Evolutionary conservation across 1,284 basidiomycete genomes (phyloP).

Genomic region (Leccinum proximum): DNA sequence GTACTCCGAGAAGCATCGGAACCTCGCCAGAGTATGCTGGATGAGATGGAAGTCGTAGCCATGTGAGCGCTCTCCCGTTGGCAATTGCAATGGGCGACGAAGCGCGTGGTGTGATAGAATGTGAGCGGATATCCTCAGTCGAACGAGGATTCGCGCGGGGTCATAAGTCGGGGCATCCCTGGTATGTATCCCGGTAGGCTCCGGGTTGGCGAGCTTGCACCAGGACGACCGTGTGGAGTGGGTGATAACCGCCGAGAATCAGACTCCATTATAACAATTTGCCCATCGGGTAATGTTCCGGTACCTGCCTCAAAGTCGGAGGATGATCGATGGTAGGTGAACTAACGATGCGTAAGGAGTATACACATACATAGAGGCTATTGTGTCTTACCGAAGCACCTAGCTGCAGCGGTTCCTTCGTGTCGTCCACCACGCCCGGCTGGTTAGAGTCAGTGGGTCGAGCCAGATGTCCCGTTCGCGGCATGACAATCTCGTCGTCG

Average conservation of each 20-base stretch:
- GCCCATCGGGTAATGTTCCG: slow-evolving; percentile 64
- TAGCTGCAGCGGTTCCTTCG: slow-evolving; percentile 16
- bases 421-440: slow-evolving; percentile 17
- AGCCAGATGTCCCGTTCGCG: slow-evolving; percentile 49
- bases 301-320: slow-evolving; percentile 54
- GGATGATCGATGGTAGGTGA: slow-evolving; percentile 25
- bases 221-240: slow-evolving; percentile 39
- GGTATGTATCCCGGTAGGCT: slow-evolving; percentile 80
- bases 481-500: slow-evolving; percentile 71
- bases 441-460: slow-evolving; percentile 32
- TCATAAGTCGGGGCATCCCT: slow-evolving; percentile 85
- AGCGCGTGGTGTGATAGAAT: slow-evolving; percentile 76
- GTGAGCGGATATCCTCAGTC: slow-evolving; percentile 73
- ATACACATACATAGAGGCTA: slow-evolving; percentile 5
- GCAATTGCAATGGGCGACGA: slow-evolving; percentile 49
- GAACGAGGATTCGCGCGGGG: slow-evolving; percentile 58
- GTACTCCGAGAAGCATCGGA: slow-evolving; percentile 49
- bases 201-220: slow-evolving; percentile 52
- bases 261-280: slow-evolving; percentile 36
- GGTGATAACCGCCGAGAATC: slow-evolving; percentile 53
- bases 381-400: slow-evolving; percentile 24
- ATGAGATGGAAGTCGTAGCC: slow-evolving; percentile 32
- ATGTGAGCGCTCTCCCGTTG: slow-evolving; percentile 31
- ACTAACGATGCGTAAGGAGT: slow-evolving; percentile 24
- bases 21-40: slow-evolving; percentile 44